A percentile compares a stretch with the other conserved stretches of the same genome.
These are phyloP conservation scores for Gastrolobium bilobum DNA, from an alignment of 306 rosid genomes.

Conservation along the genomic window DNA sequence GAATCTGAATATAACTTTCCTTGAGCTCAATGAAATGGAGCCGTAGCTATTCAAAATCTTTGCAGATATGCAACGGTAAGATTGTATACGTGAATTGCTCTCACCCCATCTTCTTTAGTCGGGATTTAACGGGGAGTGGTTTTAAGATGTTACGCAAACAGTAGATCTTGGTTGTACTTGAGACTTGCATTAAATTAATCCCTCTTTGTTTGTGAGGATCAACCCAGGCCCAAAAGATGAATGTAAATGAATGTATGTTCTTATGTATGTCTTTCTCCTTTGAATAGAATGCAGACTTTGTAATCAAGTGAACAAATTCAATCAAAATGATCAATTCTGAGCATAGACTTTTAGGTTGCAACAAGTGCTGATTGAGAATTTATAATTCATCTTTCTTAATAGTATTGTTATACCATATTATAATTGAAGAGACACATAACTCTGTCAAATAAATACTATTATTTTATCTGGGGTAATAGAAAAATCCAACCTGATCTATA, in stretches of 20 bases:
- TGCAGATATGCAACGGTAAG: no score
- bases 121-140: no score
- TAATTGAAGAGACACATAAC: constrained; percentile 21
- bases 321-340: constrained; percentile 26
- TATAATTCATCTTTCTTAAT: not conserved
- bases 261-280: not conserved
- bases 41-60: constrained; percentile 25
- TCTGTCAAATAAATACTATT: constrained; percentile 23
- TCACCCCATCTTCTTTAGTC: no score
- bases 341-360: constrained; percentile 19
- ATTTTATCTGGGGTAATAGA: constrained; percentile 6
- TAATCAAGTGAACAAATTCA: constrained; percentile 18
- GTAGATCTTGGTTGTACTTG: constrained; percentile 15
- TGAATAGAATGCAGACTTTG: not conserved
- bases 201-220: not conserved
- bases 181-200: not conserved
- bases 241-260: not conserved
- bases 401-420: constrained; percentile 23
- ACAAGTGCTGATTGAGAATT: not conserved
- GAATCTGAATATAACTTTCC: not conserved
- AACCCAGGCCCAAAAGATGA: constrained; percentile 8
- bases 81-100: no score
- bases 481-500: not conserved
- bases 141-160: constrained; percentile 1
- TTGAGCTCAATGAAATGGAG: constrained; percentile 11